Percentiles rank a stretch among this genome's conserved stretches.
Conservation (phyloP, 345 rosid species). For the Eucalyptus camaldulensis region DNA sequence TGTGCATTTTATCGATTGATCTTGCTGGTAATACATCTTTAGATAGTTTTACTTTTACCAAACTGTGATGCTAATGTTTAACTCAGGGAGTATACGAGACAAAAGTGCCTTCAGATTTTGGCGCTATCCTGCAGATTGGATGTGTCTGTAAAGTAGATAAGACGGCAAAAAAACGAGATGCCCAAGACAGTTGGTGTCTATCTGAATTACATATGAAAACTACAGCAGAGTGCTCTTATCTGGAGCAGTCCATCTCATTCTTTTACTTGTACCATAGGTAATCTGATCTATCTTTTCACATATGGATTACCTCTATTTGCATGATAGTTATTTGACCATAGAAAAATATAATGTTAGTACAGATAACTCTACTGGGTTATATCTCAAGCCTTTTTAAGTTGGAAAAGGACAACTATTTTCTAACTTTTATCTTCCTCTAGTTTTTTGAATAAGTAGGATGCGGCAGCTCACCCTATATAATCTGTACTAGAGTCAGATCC, state of each 20-base stretch:
- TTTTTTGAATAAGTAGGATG: background rate
- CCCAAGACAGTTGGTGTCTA: conserved; percentile 77
- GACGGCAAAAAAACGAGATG: conserved; percentile 44
- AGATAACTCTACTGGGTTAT: background rate
- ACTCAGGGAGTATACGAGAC: conserved; percentile 86
- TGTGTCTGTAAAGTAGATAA: conserved; percentile 91
- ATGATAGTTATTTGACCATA: background rate
- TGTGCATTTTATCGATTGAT: background rate
- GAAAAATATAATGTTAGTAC: background rate
- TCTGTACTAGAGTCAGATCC: background rate
- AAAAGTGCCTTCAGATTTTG: conserved; percentile 67
- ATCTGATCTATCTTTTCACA: background rate
- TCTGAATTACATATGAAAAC: conserved; percentile 83
- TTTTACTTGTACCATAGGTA: conserved; percentile 90
- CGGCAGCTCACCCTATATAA: background rate
- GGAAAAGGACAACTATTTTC: background rate
- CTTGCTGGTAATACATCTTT: background rate
- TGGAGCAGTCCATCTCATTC: conserved; percentile 65
- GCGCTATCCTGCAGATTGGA: conserved; percentile 77
- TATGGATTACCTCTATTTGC: background rate
- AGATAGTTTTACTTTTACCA: background rate
- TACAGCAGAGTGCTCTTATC: conserved; percentile 80
- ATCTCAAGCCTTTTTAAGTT: background rate
- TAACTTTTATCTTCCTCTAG: background rate
- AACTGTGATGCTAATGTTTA: background rate